phyloP scores from a whole-genome alignment of 768 basidiomycete species.

The Phylloporus sp. region DNA sequence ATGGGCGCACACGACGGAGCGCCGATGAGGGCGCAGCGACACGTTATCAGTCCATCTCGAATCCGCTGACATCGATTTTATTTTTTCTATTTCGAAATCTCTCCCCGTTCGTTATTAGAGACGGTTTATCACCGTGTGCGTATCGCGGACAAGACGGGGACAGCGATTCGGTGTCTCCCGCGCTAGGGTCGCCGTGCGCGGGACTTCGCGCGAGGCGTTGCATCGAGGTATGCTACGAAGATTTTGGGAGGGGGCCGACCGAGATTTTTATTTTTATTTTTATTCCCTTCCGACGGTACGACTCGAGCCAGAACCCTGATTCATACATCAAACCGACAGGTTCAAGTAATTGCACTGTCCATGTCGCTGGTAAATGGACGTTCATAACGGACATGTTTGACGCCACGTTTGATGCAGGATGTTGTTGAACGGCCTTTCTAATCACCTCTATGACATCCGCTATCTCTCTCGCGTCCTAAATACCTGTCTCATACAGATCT shows the following conservation, averaged over 20 bases:
- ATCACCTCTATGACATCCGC: neutral
- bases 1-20: neutral
- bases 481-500: neutral
- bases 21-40: conserved; percentile 1
- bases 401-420: neutral
- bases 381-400: neutral
- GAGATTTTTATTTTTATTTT: neutral
- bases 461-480: neutral
- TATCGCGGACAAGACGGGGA: conserved; percentile 3
- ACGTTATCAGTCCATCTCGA: neutral
- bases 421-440: neutral
- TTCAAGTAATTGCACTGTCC: neutral
- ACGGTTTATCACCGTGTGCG: neutral
- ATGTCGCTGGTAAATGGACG: neutral
- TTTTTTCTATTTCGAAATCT: neutral
- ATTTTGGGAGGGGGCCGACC: neutral
- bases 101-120: neutral
- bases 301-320: neutral
- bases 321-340: neutral
- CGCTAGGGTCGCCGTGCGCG: neutral
- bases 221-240: neutral
- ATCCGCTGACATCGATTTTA: neutral
- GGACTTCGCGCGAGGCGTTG: conserved; percentile 2
- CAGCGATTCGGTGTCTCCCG: neutral
- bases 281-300: neutral